Evolutionary conservation across 805 yeast genomes (phyloP).

Genomic region (Candida verbasci): DNA sequence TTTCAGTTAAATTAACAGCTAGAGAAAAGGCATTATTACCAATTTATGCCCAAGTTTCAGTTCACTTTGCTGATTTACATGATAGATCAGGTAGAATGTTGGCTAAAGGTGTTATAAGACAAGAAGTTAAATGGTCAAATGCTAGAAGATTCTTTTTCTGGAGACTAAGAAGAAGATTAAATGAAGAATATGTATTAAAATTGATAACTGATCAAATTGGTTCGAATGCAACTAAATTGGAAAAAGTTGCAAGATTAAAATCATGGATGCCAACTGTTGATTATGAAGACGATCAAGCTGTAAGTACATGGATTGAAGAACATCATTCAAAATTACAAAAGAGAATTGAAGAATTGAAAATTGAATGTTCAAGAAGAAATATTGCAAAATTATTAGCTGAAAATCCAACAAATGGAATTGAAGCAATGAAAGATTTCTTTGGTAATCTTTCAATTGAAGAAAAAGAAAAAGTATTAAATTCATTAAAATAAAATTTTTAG

Average conservation of each 20-base stretch:
- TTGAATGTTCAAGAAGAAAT: constrained; percentile 62
- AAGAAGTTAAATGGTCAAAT: constrained; percentile 79
- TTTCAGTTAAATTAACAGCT: constrained; percentile 62
- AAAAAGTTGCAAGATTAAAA: constrained; percentile 80
- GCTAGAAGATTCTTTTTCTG: constrained; percentile 98
- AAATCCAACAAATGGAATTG: constrained; percentile 25
- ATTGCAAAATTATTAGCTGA: constrained; percentile 48
- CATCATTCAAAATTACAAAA: constrained; percentile 62
- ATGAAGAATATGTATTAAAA: constrained; percentile 83
- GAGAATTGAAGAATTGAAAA: constrained; percentile 57
- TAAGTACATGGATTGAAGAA: constrained; percentile 82
- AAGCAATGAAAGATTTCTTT: constrained; percentile 33
- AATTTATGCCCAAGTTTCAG: constrained; percentile 84
- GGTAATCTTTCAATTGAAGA: constrained; percentile 32
- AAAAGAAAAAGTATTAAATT: constrained; percentile 23
- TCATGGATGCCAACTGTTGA: constrained; percentile 81
- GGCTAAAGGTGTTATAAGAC: constrained; percentile 86
- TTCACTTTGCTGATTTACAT: constrained; percentile 96
- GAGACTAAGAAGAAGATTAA: constrained; percentile 94
- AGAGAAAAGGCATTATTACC: constrained; percentile 83
- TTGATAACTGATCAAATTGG: constrained; percentile 61
- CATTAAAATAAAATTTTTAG: constrained; percentile 9
- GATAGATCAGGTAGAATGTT: constrained; percentile 97
- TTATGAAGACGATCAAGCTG: constrained; percentile 67
- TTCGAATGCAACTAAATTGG: constrained; percentile 61